Evolutionary conservation across 352 stramenopile species (phyloP).

Genomic region (Pythium guiyangense): DNA sequence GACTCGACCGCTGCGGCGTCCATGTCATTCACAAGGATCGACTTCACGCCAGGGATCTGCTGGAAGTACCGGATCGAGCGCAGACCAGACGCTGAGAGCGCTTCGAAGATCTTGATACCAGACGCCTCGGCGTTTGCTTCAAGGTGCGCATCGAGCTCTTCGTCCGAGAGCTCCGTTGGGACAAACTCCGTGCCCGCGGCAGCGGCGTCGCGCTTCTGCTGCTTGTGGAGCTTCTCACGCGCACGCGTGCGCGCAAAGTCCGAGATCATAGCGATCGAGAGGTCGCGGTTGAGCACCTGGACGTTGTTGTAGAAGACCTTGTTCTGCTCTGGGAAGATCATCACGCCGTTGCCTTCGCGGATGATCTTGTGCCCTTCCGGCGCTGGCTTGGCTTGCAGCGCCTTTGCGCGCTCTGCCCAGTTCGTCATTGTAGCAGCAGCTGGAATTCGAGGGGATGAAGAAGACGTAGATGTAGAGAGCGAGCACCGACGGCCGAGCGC

Average conservation of each 20-base stretch:
- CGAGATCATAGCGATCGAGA: constrained; percentile 97
- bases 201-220: constrained; percentile 56
- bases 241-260: constrained; percentile 92
- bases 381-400: constrained; percentile 54
- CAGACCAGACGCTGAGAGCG: constrained; percentile 96
- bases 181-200: constrained; percentile 35
- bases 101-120: constrained; percentile 97
- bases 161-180: constrained; percentile 50
- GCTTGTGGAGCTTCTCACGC: constrained; percentile 63
- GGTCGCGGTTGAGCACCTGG: constrained; percentile 98
- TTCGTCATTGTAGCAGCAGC: constrained; percentile 26
- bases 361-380: constrained; percentile 83
- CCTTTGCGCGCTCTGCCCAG: constrained; percentile 49
- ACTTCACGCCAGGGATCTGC: constrained; percentile 96
- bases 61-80: constrained; percentile 99
- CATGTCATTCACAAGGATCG: constrained; percentile 99
- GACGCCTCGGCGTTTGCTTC: constrained; percentile 50
- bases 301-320: constrained; percentile 94
- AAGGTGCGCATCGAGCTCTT: constrained; percentile 73
- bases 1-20: constrained; percentile 94
- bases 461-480: no score
- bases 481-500: not conserved
- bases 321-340: constrained; percentile 88
- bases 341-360: constrained; percentile 86
- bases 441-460: not conserved